Percentiles rank a stretch among this genome's conserved stretches.
Evolutionary conservation across 805 yeast genomes (phyloP).

Genomic region (Yarrowia hollandica): DNA sequence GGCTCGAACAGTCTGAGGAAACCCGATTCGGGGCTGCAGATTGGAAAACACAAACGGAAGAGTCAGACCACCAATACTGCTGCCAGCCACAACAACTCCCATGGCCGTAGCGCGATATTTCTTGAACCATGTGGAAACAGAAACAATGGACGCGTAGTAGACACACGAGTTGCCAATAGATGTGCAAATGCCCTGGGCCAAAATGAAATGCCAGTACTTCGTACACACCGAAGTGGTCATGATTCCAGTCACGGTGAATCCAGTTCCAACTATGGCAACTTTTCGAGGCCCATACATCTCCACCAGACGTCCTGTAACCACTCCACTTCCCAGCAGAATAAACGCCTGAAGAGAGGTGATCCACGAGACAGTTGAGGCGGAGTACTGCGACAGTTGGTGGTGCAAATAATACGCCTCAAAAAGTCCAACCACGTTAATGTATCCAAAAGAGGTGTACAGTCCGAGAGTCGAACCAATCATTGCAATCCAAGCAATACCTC

Average conservation of each 20-base stretch:
- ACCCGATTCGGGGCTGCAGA: constrained; percentile 48
- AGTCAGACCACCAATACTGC: constrained; percentile 52
- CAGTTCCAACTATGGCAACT: constrained; percentile 35
- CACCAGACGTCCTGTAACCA: constrained; percentile 38
- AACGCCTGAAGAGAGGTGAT: constrained; percentile 41
- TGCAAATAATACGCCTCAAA: constrained; percentile 38
- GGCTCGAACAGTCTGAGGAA: constrained; percentile 51
- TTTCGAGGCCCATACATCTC: constrained; percentile 37
- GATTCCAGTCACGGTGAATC: constrained; percentile 37
- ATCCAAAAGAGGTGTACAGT: constrained; percentile 31
- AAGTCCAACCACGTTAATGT: constrained; percentile 38
- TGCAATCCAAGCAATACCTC: constrained; percentile 14
- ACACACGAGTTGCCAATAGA: constrained; percentile 49
- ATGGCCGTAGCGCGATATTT: constrained; percentile 47
- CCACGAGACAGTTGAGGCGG: constrained; percentile 42
- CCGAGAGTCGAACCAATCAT: constrained; percentile 23
- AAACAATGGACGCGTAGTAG: constrained; percentile 49
- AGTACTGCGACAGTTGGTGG: constrained; percentile 35
- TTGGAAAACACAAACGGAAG: constrained; percentile 51
- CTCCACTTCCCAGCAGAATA: constrained; percentile 36
- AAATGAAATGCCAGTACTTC: constrained; percentile 51
- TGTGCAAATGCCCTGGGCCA: constrained; percentile 52
- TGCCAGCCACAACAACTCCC: constrained; percentile 51
- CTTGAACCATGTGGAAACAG: constrained; percentile 49
- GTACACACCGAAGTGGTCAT: constrained; percentile 43